Percentiles rank a stretch among this genome's conserved stretches.
These are phyloP conservation scores for Rhynchospora tenuis DNA, from an alignment of 176 grass and related monocot species.

Conservation along the genomic window DNA sequence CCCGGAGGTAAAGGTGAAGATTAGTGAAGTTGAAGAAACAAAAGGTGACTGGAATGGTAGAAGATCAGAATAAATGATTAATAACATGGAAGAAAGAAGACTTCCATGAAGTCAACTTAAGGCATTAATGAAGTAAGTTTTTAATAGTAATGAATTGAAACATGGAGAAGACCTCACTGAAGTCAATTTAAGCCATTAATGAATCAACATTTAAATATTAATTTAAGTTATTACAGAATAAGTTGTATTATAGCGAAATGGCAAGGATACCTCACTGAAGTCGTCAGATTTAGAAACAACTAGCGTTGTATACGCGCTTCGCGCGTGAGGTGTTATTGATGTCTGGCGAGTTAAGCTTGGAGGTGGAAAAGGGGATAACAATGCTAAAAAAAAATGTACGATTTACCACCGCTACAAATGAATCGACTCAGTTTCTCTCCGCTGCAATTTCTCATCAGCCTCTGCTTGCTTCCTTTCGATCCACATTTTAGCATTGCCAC, in stretches of 20 bases:
- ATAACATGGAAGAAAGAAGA: background rate
- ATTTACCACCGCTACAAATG: too few relatives aligned
- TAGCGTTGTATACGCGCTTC: too few relatives aligned
- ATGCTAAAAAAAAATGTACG: too few relatives aligned
- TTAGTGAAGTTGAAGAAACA: background rate
- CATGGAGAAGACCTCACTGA: background rate
- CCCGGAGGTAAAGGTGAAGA: background rate
- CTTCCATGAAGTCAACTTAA: background rate
- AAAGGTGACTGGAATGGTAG: background rate
- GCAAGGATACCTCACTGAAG: background rate
- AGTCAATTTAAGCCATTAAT: conserved; percentile 1
- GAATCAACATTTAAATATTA: background rate
- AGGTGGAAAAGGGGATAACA: too few relatives aligned
- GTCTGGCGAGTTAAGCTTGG: too few relatives aligned
- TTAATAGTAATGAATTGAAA: background rate
- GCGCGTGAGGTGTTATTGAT: too few relatives aligned
- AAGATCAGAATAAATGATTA: background rate
- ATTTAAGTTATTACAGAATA: background rate
- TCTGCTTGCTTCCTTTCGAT: too few relatives aligned
- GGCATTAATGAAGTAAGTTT: background rate
- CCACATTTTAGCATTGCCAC: too few relatives aligned
- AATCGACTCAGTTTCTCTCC: too few relatives aligned
- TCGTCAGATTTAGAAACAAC: background rate
- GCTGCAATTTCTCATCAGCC: too few relatives aligned
- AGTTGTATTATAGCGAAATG: background rate